phyloP scores from a whole-genome alignment of 306 rosid species.

The Sicyos edulis region DNA sequence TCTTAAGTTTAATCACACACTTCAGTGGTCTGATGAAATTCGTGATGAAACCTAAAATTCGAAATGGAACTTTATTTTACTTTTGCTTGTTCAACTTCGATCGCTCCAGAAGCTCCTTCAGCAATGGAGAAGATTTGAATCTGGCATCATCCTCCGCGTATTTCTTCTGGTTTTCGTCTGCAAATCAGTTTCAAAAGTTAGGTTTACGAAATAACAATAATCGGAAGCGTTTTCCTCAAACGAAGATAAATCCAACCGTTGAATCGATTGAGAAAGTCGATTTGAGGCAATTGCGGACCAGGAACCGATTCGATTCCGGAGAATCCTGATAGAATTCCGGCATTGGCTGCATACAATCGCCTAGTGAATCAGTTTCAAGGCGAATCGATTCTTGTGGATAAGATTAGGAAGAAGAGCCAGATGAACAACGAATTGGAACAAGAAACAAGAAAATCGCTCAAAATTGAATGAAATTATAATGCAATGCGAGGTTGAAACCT shows the following conservation, averaged over 20 bases:
- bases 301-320: constrained; percentile 82
- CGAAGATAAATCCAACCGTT: constrained; percentile 51
- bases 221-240: not conserved
- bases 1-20: too few species aligned
- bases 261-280: constrained; percentile 63
- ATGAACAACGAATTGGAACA: not conserved
- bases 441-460: not conserved
- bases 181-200: constrained; percentile 15
- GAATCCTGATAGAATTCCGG: constrained; percentile 80
- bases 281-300: constrained; percentile 78
- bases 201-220: not conserved
- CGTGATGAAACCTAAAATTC: not conserved
- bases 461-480: not conserved
- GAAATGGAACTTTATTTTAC: constrained; percentile 29
- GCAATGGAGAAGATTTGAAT: constrained; percentile 53
- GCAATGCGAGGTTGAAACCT: constrained; percentile 30
- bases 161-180: constrained; percentile 89
- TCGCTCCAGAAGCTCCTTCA: constrained; percentile 63
- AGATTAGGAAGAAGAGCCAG: not conserved
- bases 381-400: constrained; percentile 2
- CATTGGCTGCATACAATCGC: constrained; percentile 49
- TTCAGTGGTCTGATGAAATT: too few species aligned
- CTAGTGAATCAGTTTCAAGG: constrained; percentile 15
- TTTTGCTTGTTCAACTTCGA: constrained; percentile 80
- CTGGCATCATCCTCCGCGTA: constrained; percentile 76